These are phyloP conservation scores for Fusarium stilboides DNA, from an alignment of 2,329 filamentous ascomycete species.

Conservation along the genomic window DNA sequence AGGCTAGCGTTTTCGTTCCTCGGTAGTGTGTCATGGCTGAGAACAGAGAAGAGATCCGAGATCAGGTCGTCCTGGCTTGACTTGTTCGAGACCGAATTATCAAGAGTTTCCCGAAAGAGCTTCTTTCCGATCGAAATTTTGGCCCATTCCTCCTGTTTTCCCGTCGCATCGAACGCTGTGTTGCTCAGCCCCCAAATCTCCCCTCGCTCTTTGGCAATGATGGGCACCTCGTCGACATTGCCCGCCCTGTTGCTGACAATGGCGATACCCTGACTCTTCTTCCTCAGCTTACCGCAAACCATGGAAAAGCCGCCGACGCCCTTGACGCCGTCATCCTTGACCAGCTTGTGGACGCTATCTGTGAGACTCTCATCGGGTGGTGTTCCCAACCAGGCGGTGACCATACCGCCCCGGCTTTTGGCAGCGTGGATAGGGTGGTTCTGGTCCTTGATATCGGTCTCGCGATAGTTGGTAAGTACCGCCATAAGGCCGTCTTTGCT, in stretches of 20 bases:
- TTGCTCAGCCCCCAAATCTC: slow-evolving; percentile 75
- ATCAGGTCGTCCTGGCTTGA: slow-evolving; percentile 64
- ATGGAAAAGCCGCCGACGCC: slow-evolving; percentile 78
- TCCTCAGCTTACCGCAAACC: slow-evolving; percentile 73
- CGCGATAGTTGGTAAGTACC: slow-evolving; percentile 77
- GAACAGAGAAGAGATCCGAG: slow-evolving; percentile 66
- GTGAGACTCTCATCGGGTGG: slow-evolving; percentile 63
- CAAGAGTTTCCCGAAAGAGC: slow-evolving; percentile 61
- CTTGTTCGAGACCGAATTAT: slow-evolving; percentile 56
- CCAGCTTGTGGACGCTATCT: slow-evolving; percentile 67
- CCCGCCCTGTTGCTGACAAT: slow-evolving; percentile 75
- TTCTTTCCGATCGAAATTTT: slow-evolving; percentile 70
- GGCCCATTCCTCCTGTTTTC: slow-evolving; percentile 67
- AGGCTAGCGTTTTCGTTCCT: slow-evolving; percentile 60
- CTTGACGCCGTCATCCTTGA: slow-evolving; percentile 67
- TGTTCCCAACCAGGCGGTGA: slow-evolving; percentile 73
- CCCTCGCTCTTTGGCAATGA: slow-evolving; percentile 67
- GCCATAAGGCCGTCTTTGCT: slow-evolving; percentile 73
- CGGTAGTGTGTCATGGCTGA: slow-evolving; percentile 72
- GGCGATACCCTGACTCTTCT: slow-evolving; percentile 66
- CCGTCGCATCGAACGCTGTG: slow-evolving; percentile 65
- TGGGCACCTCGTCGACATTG: slow-evolving; percentile 68
- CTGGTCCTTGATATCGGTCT: slow-evolving; percentile 65
- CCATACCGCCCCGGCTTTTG: slow-evolving; percentile 74
- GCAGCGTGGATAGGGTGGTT: slow-evolving; percentile 68